phyloP scores from a whole-genome alignment of 164 flowering plant genomes.

The Chimonanthus salicifolius region DNA sequence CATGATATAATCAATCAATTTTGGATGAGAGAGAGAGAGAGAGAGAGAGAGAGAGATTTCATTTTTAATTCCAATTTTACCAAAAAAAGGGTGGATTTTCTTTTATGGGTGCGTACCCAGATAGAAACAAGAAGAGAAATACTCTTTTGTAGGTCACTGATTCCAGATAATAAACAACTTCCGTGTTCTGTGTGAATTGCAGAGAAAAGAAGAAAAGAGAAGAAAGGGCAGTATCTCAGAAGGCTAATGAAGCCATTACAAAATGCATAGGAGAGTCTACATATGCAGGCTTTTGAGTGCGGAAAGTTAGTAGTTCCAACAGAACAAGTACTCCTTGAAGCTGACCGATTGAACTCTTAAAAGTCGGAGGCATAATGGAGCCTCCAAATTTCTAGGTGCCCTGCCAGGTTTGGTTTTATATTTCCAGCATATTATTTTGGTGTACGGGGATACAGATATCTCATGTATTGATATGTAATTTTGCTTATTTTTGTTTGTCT shows the following conservation, averaged over 20 bases:
- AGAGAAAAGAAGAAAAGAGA: constrained; percentile 87
- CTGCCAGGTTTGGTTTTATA: constrained; percentile 1
- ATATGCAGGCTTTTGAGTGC: constrained; percentile 15
- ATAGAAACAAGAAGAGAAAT: too few species aligned
- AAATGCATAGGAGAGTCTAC: constrained; percentile 44
- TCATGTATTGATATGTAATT: not conserved
- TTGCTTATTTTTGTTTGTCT: not conserved
- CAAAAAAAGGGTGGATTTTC: too few species aligned
- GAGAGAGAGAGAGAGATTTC: too few species aligned
- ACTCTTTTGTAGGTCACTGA: too few species aligned
- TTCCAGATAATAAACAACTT: not conserved
- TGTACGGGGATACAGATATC: constrained; percentile 11
- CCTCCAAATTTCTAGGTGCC: not conserved
- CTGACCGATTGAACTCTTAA: not conserved
- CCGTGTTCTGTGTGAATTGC: constrained; percentile 10
- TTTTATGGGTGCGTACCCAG: too few species aligned
- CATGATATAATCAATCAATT: too few species aligned
- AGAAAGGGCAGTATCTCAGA: constrained; percentile 66
- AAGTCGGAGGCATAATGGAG: not conserved
- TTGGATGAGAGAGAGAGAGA: too few species aligned
- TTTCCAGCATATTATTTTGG: constrained; percentile 5
- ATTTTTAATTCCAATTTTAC: too few species aligned
- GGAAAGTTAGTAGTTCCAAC: not conserved
- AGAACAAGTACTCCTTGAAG: not conserved
- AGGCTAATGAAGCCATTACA: constrained; percentile 64